phyloP scores from a whole-genome alignment of 352 stramenopile species.

The Globisporangium paddicum region DNA sequence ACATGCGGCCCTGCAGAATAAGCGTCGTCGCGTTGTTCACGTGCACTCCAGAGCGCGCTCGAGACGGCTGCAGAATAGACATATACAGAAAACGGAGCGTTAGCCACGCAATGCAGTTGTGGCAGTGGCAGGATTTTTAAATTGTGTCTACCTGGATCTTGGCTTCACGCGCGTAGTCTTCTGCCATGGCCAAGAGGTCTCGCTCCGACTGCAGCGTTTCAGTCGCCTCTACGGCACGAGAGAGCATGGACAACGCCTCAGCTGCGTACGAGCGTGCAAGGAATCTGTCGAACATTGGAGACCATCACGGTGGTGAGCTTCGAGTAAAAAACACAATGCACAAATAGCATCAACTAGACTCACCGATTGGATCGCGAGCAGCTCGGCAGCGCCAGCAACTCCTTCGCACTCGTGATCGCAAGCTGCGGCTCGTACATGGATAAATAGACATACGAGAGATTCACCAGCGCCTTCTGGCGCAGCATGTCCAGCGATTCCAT shows the following conservation, averaged over 20 bases:
- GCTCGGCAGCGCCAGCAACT: constrained; percentile 60
- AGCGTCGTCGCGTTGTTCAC: constrained; percentile 83
- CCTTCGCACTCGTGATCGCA: constrained; percentile 78
- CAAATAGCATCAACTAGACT: not conserved
- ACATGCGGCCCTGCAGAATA: constrained; percentile 66
- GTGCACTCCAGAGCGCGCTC: constrained; percentile 68
- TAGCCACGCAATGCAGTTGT: not conserved
- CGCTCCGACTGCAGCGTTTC: constrained; percentile 65
- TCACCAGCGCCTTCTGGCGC: constrained; percentile 83
- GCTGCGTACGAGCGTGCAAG: constrained; percentile 85
- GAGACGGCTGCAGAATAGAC: constrained; percentile 35
- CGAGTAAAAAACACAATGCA: too few relatives aligned
- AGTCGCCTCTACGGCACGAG: constrained; percentile 73
- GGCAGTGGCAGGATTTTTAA: not conserved
- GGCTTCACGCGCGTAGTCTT: constrained; percentile 75
- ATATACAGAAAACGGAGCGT: constrained; percentile 4
- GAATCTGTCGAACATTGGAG: constrained; percentile 26
- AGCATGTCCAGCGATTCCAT: constrained; percentile 58
- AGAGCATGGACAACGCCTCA: constrained; percentile 88
- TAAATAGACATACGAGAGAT: constrained; percentile 89
- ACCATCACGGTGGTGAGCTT: not conserved
- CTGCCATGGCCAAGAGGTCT: constrained; percentile 68
- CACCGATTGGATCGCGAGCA: constrained; percentile 71
- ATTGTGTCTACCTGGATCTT: constrained; percentile 48
- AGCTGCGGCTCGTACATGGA: constrained; percentile 89